These are phyloP conservation scores for Globisporangium emineosum DNA, from an alignment of 352 stramenopile species.

Conservation along the genomic window DNA sequence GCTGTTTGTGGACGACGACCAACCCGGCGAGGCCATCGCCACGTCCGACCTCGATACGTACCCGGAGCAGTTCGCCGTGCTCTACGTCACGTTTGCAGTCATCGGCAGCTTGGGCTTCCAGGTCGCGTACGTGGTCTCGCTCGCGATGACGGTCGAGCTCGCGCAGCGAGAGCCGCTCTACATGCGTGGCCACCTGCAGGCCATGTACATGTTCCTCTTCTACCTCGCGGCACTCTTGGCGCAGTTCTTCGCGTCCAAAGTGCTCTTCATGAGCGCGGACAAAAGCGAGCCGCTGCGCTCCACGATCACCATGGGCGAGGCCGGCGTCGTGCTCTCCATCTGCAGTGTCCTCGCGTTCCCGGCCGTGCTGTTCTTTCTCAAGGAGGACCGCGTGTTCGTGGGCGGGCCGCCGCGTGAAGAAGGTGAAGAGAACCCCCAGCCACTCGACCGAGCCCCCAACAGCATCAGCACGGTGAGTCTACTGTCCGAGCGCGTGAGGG, in stretches of 20 bases:
- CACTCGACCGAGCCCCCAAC: not conserved
- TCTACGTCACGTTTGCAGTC: conserved; percentile 36
- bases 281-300: conserved; percentile 17
- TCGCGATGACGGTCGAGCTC: conserved; percentile 46
- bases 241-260: conserved; percentile 25
- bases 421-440: not conserved
- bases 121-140: conserved; percentile 36
- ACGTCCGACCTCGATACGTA: conserved; percentile 16
- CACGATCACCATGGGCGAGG: conserved; percentile 22
- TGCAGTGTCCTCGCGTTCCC: conserved; percentile 29
- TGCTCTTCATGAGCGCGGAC: conserved; percentile 23
- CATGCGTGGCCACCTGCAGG: conserved; percentile 43
- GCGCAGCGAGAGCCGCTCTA: conserved; percentile 49
- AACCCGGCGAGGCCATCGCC: conserved; percentile 13
- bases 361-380: conserved; percentile 31
- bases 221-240: conserved; percentile 29
- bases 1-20: conserved; percentile 15
- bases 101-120: conserved; percentile 31
- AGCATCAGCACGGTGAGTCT: conserved; percentile 14
- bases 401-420: not conserved
- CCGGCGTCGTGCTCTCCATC: conserved; percentile 19
- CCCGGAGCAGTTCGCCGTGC: conserved; percentile 15
- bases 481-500: conserved; percentile 23
- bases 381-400: conserved; percentile 24
- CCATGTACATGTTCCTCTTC: conserved; percentile 38